phyloP scores from a whole-genome alignment of 2,329 filamentous ascomycete genomes.

The Aspergillus latus region DNA sequence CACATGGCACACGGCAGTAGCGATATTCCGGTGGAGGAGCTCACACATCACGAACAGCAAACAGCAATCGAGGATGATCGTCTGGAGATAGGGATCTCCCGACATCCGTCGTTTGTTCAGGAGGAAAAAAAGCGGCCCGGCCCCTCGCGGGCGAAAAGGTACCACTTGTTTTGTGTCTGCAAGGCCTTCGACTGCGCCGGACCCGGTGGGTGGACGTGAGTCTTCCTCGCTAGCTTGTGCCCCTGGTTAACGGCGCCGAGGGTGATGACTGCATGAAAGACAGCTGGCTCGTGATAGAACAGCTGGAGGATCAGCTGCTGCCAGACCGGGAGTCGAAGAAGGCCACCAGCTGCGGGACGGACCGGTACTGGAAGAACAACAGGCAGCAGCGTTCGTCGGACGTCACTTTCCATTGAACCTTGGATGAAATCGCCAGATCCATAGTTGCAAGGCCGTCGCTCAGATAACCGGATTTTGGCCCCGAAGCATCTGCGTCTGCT shows the following conservation, averaged over 20 bases:
- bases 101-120: constrained; percentile 1
- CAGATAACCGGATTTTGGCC: too few relatives aligned
- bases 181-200: neutral
- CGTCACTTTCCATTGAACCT: constrained; percentile 2
- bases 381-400: constrained; percentile 8
- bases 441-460: neutral
- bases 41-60: neutral
- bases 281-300: constrained; percentile 1
- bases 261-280: constrained; percentile 7
- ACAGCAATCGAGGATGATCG: constrained; percentile 1
- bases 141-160: neutral
- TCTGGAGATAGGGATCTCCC: neutral
- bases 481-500: too few relatives aligned
- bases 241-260: constrained; percentile 1
- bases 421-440: neutral
- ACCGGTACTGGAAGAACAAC: constrained; percentile 6
- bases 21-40: neutral
- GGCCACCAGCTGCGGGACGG: neutral
- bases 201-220: neutral
- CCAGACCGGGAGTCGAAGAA: constrained; percentile 12
- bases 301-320: constrained; percentile 9
- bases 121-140: neutral
- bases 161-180: neutral
- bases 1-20: neutral
- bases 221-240: neutral